A percentile compares a stretch with the other conserved stretches of the same genome.
phyloP scores from a whole-genome alignment of 2,329 filamentous ascomycete species.

The Colletotrichum lindemuthianum region DNA sequence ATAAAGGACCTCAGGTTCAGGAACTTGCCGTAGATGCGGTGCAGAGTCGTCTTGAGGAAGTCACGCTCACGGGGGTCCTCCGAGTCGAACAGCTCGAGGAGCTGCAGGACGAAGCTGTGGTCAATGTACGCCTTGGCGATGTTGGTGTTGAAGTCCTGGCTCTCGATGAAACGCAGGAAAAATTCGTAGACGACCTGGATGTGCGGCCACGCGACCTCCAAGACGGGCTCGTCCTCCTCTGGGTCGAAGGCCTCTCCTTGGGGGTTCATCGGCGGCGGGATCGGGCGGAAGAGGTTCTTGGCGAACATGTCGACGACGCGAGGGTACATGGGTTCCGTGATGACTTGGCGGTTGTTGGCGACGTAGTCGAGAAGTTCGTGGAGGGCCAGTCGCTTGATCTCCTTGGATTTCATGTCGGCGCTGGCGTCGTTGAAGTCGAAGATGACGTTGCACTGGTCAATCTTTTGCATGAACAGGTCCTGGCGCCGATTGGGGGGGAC shows the following conservation, averaged over 20 bases:
- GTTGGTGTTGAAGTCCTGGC: conserved; percentile 99
- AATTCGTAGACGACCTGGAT: conserved; percentile 99
- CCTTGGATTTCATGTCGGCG: conserved; percentile 99
- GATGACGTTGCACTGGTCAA: conserved; percentile 99
- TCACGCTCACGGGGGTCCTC: conserved; percentile 97
- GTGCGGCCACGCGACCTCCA: conserved; percentile 98
- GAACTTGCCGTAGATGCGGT: conserved; percentile 99
- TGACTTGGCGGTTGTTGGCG: conserved; percentile 97
- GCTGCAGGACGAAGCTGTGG: conserved; percentile 94
- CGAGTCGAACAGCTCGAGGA: conserved; percentile 98
- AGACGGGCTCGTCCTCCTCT: conserved; percentile 96
- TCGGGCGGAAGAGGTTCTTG: conserved; percentile 97
- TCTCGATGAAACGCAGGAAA: conserved; percentile 98
- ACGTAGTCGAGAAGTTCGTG: conserved; percentile 98
- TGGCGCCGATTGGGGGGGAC: conserved; percentile 94
- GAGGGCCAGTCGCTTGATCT: conserved; percentile 96
- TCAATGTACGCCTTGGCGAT: conserved; percentile 99
- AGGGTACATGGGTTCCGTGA: conserved; percentile 98
- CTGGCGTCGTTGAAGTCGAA: conserved; percentile 99
- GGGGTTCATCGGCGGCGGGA: conserved; percentile 95
- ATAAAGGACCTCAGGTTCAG: conserved; percentile 98
- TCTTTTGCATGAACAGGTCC: conserved; percentile 99
- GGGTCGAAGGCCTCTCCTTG: conserved; percentile 98
- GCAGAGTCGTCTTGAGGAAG: conserved; percentile 96
- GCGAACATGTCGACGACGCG: conserved; percentile 99